Conservation (phyloP, 495 filamentous ascomycete genomes). For the Neurospora sp. region DNA sequence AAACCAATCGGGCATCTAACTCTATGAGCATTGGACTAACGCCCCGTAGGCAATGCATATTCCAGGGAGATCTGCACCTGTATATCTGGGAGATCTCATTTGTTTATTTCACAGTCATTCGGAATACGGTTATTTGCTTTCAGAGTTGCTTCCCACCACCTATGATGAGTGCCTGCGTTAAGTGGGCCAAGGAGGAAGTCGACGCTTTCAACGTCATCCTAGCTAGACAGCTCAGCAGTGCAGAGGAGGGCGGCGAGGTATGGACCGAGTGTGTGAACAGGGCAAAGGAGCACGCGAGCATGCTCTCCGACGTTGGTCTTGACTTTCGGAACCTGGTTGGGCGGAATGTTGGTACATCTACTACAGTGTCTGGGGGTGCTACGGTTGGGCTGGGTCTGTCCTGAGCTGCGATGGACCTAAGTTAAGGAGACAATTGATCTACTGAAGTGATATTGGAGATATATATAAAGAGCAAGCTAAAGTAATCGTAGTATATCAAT, state of each 20-base stretch:
- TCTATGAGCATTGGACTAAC: conserved; percentile 19
- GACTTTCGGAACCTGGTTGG: conserved; percentile 74
- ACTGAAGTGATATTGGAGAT: neutral
- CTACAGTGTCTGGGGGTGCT: conserved; percentile 7
- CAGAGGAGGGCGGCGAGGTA: conserved; percentile 56
- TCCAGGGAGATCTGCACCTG: conserved; percentile 80
- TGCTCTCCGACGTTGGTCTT: conserved; percentile 77
- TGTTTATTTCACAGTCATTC: conserved; percentile 90
- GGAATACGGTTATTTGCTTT: conserved; percentile 80
- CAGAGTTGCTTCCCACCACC: conserved; percentile 78
- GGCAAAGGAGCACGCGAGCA: conserved; percentile 66
- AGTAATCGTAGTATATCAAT: neutral
- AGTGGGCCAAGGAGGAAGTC: conserved; percentile 89
- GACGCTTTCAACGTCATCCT: conserved; percentile 82
- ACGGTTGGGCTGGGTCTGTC: conserved; percentile 35
- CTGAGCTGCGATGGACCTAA: conserved; percentile 3
- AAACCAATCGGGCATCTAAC: neutral
- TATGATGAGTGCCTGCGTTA: conserved; percentile 86
- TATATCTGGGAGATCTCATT: conserved; percentile 96
- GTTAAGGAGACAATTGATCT: neutral
- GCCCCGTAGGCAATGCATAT: conserved; percentile 66
- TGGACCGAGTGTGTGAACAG: conserved; percentile 79
- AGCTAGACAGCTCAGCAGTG: conserved; percentile 68
- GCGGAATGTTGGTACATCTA: conserved; percentile 19
- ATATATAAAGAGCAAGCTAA: neutral